These are phyloP conservation scores for Trematosphaeria pertusa DNA, from an alignment of 2,329 filamentous ascomycete species.

Conservation along the genomic window DNA sequence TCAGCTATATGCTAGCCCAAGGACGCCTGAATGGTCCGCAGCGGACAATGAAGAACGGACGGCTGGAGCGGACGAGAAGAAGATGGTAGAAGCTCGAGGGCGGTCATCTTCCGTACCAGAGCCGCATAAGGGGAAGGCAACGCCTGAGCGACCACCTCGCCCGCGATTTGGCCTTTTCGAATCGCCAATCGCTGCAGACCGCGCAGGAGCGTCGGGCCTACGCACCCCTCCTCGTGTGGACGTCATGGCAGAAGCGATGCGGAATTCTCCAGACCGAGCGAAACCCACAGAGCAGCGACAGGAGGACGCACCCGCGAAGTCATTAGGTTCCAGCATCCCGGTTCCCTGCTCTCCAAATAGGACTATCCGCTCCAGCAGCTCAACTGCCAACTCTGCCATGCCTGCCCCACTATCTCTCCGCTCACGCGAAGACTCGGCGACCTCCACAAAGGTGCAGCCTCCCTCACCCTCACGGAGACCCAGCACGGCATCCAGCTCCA, in stretches of 20 bases:
- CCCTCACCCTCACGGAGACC: constrained; percentile 18
- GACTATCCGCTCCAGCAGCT: constrained; percentile 2
- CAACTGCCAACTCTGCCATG: constrained; percentile 9
- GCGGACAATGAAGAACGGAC: not conserved
- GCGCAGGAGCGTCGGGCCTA: not conserved
- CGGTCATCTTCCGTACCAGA: constrained; percentile 25
- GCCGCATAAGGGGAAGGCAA: constrained; percentile 20
- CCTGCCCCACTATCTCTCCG: constrained; percentile 10
- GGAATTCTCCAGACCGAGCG: constrained; percentile 19
- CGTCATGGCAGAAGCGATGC: constrained; percentile 32
- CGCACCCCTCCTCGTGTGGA: constrained; percentile 24
- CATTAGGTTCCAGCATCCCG: constrained; percentile 1
- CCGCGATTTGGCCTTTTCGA: constrained; percentile 33
- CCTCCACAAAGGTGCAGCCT: no score
- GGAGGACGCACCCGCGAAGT: constrained; percentile 5
- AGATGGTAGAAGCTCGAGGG: constrained; percentile 6
- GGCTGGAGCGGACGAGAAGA: constrained; percentile 2
- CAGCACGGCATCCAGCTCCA: constrained; percentile 27
- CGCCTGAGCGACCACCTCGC: constrained; percentile 33
- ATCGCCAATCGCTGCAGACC: constrained; percentile 6
- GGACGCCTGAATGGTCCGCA: constrained; percentile 17
- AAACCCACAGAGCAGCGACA: not conserved
- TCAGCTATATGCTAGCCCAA: constrained; percentile 20
- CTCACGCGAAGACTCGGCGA: constrained; percentile 22
- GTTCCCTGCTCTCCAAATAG: not conserved